Evolutionary conservation across 495 filamentous ascomycete genomes (phyloP).

Genomic region (Penicillium chermesinum): DNA sequence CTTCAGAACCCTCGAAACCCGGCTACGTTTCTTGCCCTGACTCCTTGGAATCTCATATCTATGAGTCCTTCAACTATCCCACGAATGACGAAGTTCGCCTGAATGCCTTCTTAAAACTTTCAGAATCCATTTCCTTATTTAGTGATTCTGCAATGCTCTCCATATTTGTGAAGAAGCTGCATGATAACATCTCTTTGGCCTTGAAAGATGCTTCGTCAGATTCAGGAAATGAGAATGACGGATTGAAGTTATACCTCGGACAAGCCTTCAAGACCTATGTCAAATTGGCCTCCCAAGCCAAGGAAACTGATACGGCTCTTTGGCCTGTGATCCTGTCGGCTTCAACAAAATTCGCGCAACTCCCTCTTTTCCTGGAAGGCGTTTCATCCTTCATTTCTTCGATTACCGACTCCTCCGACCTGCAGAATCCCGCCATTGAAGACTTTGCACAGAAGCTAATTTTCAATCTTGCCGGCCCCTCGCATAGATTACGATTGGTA

Average conservation of each 20-base stretch:
- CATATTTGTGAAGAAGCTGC: slow-evolving; percentile 31
- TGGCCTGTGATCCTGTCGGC: slow-evolving; percentile 55
- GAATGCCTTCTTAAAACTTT: slow-evolving; percentile 38
- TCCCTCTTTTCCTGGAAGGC: slow-evolving; percentile 63
- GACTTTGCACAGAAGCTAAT: slow-evolving; percentile 58
- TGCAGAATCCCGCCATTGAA: slow-evolving; percentile 43
- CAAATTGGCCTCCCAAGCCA: slow-evolving; percentile 26
- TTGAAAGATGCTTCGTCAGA: slow-evolving; percentile 22
- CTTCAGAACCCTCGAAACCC: slow-evolving; percentile 40
- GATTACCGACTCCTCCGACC: slow-evolving; percentile 36
- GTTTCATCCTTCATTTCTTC: slow-evolving; percentile 54
- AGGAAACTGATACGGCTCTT: slow-evolving; percentile 46
- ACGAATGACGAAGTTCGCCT: slow-evolving; percentile 29
- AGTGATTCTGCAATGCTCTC: slow-evolving; percentile 29
- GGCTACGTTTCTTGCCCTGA: slow-evolving; percentile 58
- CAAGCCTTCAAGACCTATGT: slow-evolving; percentile 47
- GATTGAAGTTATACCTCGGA: slow-evolving; percentile 33
- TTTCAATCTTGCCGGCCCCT: slow-evolving; percentile 65
- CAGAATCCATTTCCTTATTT: slow-evolving; percentile 33
- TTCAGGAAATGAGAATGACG: slow-evolving; percentile 15
- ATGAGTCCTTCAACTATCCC: slow-evolving; percentile 53
- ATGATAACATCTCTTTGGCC: slow-evolving; percentile 26
- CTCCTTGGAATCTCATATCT: slow-evolving; percentile 65
- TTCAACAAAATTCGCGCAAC: slow-evolving; percentile 55
- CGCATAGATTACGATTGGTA: slow-evolving; percentile 62